A percentile compares a stretch with the other conserved stretches of the same genome.
These are phyloP conservation scores for Lichtheimia corymbifera DNA, from an alignment of 371 early-diverging fungal genomes.

Conservation along the genomic window DNA sequence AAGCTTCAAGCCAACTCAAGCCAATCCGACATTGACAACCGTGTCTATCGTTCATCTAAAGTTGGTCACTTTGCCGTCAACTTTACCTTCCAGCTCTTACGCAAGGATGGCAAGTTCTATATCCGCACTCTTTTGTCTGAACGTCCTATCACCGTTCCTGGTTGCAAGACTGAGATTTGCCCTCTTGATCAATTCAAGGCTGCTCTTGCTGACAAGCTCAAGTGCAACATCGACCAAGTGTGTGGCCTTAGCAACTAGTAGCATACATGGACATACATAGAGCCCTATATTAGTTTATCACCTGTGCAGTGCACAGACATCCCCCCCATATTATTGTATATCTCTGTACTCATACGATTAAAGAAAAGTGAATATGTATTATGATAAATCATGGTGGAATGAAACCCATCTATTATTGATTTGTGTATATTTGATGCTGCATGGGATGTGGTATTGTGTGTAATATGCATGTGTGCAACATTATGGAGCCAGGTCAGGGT, in stretches of 20 bases:
- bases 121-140: conserved; percentile 16
- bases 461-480: too few relatives aligned
- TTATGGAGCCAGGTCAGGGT: too few relatives aligned
- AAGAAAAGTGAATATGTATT: too few relatives aligned
- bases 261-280: too few relatives aligned
- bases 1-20: conserved; percentile 1
- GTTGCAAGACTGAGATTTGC: conserved; percentile 17
- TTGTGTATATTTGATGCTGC: too few relatives aligned
- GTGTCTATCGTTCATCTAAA: conserved; percentile 14
- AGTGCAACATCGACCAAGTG: neutral
- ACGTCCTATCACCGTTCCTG: conserved; percentile 13
- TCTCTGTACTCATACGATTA: too few relatives aligned
- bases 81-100: conserved; percentile 10
- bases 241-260: neutral
- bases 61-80: conserved; percentile 12
- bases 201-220: neutral
- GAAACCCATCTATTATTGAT: too few relatives aligned
- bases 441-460: too few relatives aligned
- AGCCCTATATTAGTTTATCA: neutral
- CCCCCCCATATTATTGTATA: too few relatives aligned
- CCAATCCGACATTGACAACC: conserved; percentile 9
- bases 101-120: conserved; percentile 2
- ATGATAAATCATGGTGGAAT: too few relatives aligned
- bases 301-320: too few relatives aligned
- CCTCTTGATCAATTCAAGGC: conserved; percentile 3